Conservation (phyloP, 2,329 filamentous ascomycete genomes). For the Sporothrix luriei region DNA sequence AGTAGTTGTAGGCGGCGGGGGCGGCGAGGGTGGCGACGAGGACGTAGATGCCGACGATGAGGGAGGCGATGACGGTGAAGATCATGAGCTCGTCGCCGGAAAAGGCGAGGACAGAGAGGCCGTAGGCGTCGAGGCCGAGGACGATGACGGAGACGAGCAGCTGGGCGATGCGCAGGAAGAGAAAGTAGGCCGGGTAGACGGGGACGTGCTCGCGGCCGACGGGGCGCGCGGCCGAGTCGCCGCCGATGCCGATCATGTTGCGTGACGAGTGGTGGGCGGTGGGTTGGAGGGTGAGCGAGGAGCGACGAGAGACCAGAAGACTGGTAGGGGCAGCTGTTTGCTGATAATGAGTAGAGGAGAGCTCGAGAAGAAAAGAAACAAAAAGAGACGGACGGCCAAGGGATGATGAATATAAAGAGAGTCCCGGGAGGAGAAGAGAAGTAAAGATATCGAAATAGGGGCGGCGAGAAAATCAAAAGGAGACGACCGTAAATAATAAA, state of each 20-base stretch:
- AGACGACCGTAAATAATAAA: neutral
- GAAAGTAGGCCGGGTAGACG: slow-evolving; percentile 50
- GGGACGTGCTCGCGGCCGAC: slow-evolving; percentile 52
- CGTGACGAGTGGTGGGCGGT: neutral
- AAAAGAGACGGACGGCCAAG: neutral
- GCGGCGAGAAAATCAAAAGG: slow-evolving; percentile 17
- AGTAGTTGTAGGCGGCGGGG: slow-evolving; percentile 56
- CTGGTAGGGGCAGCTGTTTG: neutral
- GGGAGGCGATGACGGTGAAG: slow-evolving; percentile 49
- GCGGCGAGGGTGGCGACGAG: slow-evolving; percentile 49
- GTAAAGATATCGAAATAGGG: slow-evolving; percentile 1
- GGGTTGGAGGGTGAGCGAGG: neutral
- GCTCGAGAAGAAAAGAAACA: slow-evolving; percentile 14
- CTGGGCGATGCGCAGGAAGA: slow-evolving; percentile 51
- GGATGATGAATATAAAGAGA: neutral
- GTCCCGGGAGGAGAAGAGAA: neutral
- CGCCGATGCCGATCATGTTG: slow-evolving; percentile 8
- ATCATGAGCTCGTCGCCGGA: slow-evolving; percentile 44
- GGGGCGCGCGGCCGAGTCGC: slow-evolving; percentile 40
- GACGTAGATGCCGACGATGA: slow-evolving; percentile 53
- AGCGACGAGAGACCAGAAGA: too few relatives aligned
- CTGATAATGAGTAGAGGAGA: neutral
- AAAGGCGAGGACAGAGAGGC: slow-evolving; percentile 44
- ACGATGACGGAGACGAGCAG: slow-evolving; percentile 51
- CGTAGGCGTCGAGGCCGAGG: slow-evolving; percentile 53